These are phyloP conservation scores for Cercospora citrullina DNA, from an alignment of 2,329 filamentous ascomycete genomes.

Conservation along the genomic window DNA sequence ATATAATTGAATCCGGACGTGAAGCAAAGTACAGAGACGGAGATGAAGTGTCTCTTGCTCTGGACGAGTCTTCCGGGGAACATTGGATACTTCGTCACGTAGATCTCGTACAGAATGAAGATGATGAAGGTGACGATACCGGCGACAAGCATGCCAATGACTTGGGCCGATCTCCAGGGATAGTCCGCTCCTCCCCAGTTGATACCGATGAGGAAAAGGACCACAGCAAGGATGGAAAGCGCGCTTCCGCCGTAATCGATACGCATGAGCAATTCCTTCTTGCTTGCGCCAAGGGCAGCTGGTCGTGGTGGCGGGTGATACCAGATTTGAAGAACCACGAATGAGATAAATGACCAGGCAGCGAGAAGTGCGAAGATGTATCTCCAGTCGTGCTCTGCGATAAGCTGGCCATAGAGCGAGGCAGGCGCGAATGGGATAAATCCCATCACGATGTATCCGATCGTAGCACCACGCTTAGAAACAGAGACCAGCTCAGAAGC, in stretches of 20 bases:
- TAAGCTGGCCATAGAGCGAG: conserved; percentile 61
- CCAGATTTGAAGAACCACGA: conserved; percentile 52
- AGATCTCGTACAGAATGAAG: conserved; percentile 45
- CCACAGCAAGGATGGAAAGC: conserved; percentile 56
- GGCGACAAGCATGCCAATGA: conserved; percentile 45
- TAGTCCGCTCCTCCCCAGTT: conserved; percentile 53
- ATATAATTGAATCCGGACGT: conserved; percentile 39
- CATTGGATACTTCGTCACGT: conserved; percentile 39
- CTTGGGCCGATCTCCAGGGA: conserved; percentile 41
- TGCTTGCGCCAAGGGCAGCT: conserved; percentile 40
- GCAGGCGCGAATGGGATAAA: conserved; percentile 63
- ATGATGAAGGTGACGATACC: conserved; percentile 41
- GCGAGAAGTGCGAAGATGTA: conserved; percentile 55
- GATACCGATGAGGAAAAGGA: conserved; percentile 67
- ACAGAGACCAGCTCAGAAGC: conserved; percentile 67
- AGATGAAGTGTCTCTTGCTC: conserved; percentile 33
- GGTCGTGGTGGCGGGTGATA: conserved; percentile 55
- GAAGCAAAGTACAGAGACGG: conserved; percentile 24
- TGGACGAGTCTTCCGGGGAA: conserved; percentile 31
- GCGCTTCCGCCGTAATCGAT: conserved; percentile 56
- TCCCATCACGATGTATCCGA: conserved; percentile 59
- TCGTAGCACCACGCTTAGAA: conserved; percentile 62
- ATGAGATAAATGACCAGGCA: conserved; percentile 53
- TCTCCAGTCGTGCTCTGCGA: conserved; percentile 52
- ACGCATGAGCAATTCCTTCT: conserved; percentile 44